phyloP scores from a whole-genome alignment of 768 basidiomycete species.

The Pleurotus giganteus region DNA sequence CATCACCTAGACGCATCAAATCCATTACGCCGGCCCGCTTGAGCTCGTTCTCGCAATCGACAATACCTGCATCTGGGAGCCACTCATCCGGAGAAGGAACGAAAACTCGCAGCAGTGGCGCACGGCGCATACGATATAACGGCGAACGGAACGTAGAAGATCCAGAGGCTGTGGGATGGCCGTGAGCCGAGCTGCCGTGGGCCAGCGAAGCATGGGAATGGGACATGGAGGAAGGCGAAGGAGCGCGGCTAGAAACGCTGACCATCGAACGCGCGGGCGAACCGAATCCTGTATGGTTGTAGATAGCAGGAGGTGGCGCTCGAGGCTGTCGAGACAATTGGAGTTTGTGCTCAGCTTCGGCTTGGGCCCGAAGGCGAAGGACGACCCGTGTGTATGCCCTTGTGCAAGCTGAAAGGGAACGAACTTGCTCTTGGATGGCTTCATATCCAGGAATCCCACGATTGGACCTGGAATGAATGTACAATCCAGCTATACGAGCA shows the following conservation, averaged over 20 bases:
- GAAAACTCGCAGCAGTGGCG: constrained; percentile 77
- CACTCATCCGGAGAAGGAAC: constrained; percentile 86
- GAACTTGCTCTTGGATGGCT: constrained; percentile 39
- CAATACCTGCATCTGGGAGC: constrained; percentile 77
- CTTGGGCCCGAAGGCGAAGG: constrained; percentile 74
- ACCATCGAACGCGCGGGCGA: constrained; percentile 29
- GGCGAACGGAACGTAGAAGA: constrained; percentile 60
- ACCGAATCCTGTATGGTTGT: constrained; percentile 1
- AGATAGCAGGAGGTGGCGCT: constrained; percentile 13
- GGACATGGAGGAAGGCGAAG: constrained; percentile 59
- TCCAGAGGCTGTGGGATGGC: neutral
- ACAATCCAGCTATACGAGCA: constrained; percentile 53
- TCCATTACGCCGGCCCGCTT: constrained; percentile 62
- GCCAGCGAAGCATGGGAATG: constrained; percentile 37
- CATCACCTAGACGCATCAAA: constrained; percentile 71
- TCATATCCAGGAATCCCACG: constrained; percentile 43
- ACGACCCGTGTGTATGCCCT: constrained; percentile 81
- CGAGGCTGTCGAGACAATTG: constrained; percentile 20
- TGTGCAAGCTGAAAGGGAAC: constrained; percentile 55
- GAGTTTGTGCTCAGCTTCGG: constrained; percentile 51
- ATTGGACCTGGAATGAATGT: constrained; percentile 48
- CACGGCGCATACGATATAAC: constrained; percentile 66
- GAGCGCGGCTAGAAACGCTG: constrained; percentile 58
- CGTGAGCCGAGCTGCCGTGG: constrained; percentile 14
- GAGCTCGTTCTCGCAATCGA: constrained; percentile 82